A percentile compares a stretch with the other conserved stretches of the same genome.
These are phyloP conservation scores for Paraphoma chrysanthemicola DNA, from an alignment of 2,329 filamentous ascomycete genomes.

Conservation along the genomic window DNA sequence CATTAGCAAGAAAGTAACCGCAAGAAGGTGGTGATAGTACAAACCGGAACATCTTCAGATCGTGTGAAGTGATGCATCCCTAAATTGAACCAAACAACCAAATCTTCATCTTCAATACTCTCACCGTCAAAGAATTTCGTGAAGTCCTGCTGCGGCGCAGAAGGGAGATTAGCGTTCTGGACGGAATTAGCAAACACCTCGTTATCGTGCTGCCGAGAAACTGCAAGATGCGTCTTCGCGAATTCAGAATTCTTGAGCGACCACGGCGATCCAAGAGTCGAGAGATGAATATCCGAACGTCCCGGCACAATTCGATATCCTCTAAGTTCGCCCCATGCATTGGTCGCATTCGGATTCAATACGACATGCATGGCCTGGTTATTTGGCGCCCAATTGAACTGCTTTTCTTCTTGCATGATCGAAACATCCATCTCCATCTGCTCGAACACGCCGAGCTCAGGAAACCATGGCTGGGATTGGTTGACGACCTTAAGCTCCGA, in stretches of 20 bases:
- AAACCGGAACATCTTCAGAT: constrained; percentile 25
- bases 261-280: constrained; percentile 46
- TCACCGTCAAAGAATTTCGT: constrained; percentile 59
- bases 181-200: constrained; percentile 50
- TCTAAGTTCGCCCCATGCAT: constrained; percentile 59
- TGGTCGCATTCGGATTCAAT: constrained; percentile 59
- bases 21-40: not conserved
- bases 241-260: constrained; percentile 43
- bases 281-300: constrained; percentile 40
- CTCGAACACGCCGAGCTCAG: constrained; percentile 40
- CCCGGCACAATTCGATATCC: constrained; percentile 57
- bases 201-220: constrained; percentile 55
- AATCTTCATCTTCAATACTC: constrained; percentile 48
- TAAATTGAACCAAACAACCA: constrained; percentile 60
- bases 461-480: constrained; percentile 39
- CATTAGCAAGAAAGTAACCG: not conserved
- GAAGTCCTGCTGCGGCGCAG: constrained; percentile 58
- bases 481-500: constrained; percentile 35
- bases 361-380: constrained; percentile 59
- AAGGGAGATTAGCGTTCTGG: constrained; percentile 46
- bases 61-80: constrained; percentile 52
- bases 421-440: constrained; percentile 40
- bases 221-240: constrained; percentile 48
- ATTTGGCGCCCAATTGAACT: constrained; percentile 56
- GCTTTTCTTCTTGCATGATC: constrained; percentile 51